Evolutionary conservation across 2,329 filamentous ascomycete genomes (phyloP).

Genomic region (Talaromyces atroroseus): DNA sequence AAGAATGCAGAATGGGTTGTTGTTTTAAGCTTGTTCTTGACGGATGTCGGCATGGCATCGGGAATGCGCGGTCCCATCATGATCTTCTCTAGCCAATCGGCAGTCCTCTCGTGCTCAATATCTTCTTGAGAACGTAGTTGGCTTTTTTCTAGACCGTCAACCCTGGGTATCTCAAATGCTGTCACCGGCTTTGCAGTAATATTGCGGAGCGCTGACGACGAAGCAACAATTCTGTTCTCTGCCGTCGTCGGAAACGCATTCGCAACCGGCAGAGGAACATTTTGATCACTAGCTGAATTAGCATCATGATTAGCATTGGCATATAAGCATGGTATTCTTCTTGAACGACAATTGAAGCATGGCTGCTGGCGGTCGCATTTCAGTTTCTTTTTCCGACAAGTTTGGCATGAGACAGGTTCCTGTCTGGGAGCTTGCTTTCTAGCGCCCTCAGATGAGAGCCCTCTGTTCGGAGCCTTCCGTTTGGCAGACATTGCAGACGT

Average conservation of each 20-base stretch:
- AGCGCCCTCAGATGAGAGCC: neutral
- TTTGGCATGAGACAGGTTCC: constrained; percentile 37
- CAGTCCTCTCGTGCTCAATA: constrained; percentile 1
- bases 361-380: constrained; percentile 51
- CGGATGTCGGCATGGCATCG: constrained; percentile 3
- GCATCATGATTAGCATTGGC: neutral
- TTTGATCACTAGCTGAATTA: neutral
- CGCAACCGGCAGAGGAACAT: neutral
- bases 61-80: constrained; percentile 9
- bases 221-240: neutral
- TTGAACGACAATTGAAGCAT: constrained; percentile 43
- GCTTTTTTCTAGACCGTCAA: constrained; percentile 25
- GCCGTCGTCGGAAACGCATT: neutral
- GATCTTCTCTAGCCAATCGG: constrained; percentile 7
- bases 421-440: constrained; percentile 24
- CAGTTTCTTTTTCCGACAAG: constrained; percentile 42
- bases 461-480: constrained; percentile 13
- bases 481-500: constrained; percentile 18
- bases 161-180: neutral
- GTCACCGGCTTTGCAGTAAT: constrained; percentile 17
- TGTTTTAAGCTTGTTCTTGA: constrained; percentile 2
- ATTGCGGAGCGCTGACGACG: constrained; percentile 17
- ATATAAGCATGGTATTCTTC: constrained; percentile 26
- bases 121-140: constrained; percentile 14
- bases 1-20: constrained; percentile 13